Base-by-base conservation (phyloP, 352 stramenopile genomes). In the Phytopythium aichiense region DNA sequence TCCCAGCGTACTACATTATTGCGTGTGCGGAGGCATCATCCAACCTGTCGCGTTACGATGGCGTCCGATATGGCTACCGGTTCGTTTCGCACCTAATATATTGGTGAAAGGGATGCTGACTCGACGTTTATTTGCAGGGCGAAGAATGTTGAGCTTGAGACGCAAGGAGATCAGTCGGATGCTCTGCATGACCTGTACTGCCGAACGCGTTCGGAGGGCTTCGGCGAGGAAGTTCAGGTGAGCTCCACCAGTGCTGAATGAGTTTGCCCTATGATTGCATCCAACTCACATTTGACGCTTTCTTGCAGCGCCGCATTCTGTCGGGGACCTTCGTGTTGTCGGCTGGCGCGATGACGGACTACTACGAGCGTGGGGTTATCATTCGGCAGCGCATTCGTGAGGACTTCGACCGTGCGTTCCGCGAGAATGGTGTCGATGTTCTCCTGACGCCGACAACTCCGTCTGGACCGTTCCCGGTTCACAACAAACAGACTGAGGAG, bases 1-100 rank as follows among this genome's bases (percentile, higher is more conserved):
- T 99, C 43, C 87, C 97, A 38, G 88, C 96, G 2, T 99, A 99
- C 70, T 99, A 99, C 69, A 98, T 99, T n/a, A 72, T 99, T 42
- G 95, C 96, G 12, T 98, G 94, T 65, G 97, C 97, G 2, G 97
- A 99, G 77, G 98, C 98, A 13, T 98, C 93, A 35, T 99, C 96
- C 1, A 99, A 99, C 71, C 78, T 99, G 49, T 96, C 92, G 50
- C 84, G 97, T 45, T 99, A 99, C 71, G 96, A 99, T 74, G 97
- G 96, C 16, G 89, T 99, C 56, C 84, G 88, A 56, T 98, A 97
- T 46, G 91, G 92, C 40, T 81, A 90, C 65, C 79, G 81, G 80
- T 90, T 68, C 25, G 60, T 40, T 12, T 30, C 51, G 23, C 18
- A 16, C 28, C 16, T 52, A 52, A 22, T 11, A 8, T 40, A 52